Base-by-base conservation (phyloP, 2,329 filamentous ascomycete species). In the Aspergillus fumigatiaffinis region DNA sequence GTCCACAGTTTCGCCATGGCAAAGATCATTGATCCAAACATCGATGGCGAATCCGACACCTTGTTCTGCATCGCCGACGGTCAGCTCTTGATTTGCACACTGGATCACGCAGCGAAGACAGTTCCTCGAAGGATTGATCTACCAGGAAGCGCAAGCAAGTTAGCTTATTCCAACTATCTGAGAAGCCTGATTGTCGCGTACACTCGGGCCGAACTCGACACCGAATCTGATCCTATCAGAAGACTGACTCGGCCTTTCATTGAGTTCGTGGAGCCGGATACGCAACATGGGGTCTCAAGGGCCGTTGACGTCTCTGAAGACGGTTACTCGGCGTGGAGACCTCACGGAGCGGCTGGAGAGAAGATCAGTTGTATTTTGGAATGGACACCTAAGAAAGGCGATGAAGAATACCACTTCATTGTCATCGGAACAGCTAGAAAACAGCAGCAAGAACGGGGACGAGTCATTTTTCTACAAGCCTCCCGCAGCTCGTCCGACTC, bases 101-200 rank as follows among this genome's bases (percentile, higher is more conserved):
- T 84, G 32, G 77, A 79, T 51, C 69, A 69, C 42, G 71, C 74
- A 35, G 62, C 71, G 49, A 77, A 73, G 59, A 68, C 72, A 42
- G 71, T 80, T 29, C 74, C 77, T 9, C 71, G 75, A 35, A 71
- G 72, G 17, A 72, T 77, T 29, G 64, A 66, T 25, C 52, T 79
- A 12, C 72, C 72, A 44, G 77, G 77, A n/a, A 74, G 70, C 20
- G 75, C 77, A 8, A 73, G 66, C 60, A 73, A 72, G 55, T 55
- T 82, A 9, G 67, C 76, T 9, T 82, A 81, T 65, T 78, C 80
- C 9, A 65, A 71, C 12, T 69, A 73, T 51, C 66, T 82, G 9
- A 72, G 75, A 12, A 77, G 76, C 58, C 71, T 85, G 28, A 75
- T 85, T 32, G 77, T 82, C 12, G 79, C 79, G 23, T 82, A 77